Percentiles rank a stretch among this genome's conserved stretches.
Conservation (phyloP, 2,329 filamentous ascomycete species). For the Exophiala phaeomuriformis region DNA sequence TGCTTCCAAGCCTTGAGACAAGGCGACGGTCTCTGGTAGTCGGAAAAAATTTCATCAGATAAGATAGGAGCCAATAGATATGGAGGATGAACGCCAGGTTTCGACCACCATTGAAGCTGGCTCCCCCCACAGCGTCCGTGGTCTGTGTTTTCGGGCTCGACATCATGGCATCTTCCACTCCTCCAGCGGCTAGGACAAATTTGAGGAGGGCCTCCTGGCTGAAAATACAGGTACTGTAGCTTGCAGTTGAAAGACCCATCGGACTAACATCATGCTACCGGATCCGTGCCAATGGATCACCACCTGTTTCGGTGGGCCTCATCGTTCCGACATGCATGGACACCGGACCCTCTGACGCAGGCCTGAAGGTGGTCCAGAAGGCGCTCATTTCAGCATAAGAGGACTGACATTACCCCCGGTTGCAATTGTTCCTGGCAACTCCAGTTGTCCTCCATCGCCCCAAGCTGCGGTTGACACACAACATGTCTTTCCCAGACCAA, state of each 20-base stretch:
- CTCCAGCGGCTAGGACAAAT: background rate
- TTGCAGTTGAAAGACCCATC: background rate
- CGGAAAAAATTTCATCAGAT: constrained; percentile 14
- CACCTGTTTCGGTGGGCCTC: too few species aligned
- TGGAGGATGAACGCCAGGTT: background rate
- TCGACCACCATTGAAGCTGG: background rate
- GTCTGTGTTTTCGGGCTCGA: background rate
- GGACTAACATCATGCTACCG: too few species aligned
- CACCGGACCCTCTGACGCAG: background rate
- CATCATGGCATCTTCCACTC: background rate
- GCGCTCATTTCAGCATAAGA: background rate
- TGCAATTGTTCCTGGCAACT: background rate
- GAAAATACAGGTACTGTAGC: too few species aligned
- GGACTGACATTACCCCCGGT: background rate
- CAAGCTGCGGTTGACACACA: background rate
- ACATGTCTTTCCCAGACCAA: constrained; percentile 13
- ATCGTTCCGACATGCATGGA: too few species aligned
- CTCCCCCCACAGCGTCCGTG: background rate
- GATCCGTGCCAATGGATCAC: too few species aligned
- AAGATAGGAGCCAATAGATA: constrained; percentile 13
- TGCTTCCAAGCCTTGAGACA: background rate
- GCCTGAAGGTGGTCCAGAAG: background rate
- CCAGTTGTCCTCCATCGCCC: background rate
- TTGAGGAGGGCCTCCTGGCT: too few species aligned
- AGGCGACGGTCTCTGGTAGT: background rate